A percentile compares a stretch with the other conserved stretches of the same genome.
These are phyloP conservation scores for Paraphaeosphaeria sporulosa DNA, from an alignment of 2,329 filamentous ascomycete species.

Conservation along the genomic window DNA sequence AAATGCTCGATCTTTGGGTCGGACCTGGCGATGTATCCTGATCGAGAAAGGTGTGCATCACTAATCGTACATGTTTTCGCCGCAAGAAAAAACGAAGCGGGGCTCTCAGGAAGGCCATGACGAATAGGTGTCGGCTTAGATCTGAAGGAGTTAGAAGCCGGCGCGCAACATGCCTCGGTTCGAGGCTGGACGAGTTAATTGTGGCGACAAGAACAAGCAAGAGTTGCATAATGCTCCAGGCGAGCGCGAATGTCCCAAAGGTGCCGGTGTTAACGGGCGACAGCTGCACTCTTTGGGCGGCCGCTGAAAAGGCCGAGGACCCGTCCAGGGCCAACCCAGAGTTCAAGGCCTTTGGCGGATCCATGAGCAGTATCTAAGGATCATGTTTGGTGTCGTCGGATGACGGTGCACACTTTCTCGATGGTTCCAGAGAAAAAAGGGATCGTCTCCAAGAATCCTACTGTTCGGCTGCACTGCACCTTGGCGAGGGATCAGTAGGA, in stretches of 20 bases:
- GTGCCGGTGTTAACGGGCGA: not conserved
- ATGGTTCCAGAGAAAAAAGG: slow-evolving; percentile 3
- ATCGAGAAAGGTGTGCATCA: slow-evolving; percentile 3
- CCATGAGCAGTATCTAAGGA: not conserved
- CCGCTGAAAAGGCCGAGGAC: not conserved
- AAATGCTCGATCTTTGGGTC: slow-evolving; percentile 3
- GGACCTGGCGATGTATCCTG: not conserved
- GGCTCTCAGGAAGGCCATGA: not conserved
- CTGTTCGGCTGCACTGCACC: not conserved
- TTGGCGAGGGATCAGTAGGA: not conserved
- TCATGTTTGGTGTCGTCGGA: not conserved
- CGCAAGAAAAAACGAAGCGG: slow-evolving; percentile 1
- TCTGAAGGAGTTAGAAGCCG: slow-evolving; percentile 8
- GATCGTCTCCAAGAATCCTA: not conserved
- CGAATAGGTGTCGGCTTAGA: slow-evolving; percentile 3
- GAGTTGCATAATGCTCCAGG: not conserved
- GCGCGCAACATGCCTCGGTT: slow-evolving; percentile 6
- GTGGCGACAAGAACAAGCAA: not conserved
- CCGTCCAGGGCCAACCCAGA: no score
- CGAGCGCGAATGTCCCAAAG: not conserved
- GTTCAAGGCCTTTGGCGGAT: no score
- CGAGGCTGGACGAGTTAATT: not conserved
- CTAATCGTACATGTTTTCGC: slow-evolving; percentile 1
- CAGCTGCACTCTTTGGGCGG: not conserved
- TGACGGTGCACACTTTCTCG: not conserved